These are phyloP conservation scores for Ascodesmis nigricans DNA, from an alignment of 495 filamentous ascomycete genomes.

Conservation along the genomic window DNA sequence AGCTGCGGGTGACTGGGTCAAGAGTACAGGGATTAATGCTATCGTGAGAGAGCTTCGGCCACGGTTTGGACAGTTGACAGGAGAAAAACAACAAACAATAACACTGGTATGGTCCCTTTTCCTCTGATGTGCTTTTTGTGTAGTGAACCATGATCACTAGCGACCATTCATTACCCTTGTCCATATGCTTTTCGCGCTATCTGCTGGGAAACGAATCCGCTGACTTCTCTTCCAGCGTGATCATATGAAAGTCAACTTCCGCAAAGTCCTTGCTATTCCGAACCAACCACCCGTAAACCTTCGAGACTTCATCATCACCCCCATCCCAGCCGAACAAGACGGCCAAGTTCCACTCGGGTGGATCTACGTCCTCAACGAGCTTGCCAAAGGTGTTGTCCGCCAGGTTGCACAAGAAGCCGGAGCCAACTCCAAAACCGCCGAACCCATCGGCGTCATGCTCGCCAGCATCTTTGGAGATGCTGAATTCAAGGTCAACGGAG, in stretches of 20 bases:
- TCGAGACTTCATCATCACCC: conserved; percentile 39
- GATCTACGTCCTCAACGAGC: conserved; percentile 62
- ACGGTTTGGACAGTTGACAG: conserved; percentile 20
- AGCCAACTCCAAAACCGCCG: conserved; percentile 45
- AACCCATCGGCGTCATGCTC: conserved; percentile 58
- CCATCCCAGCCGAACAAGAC: conserved; percentile 32
- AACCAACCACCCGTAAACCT: conserved; percentile 39
- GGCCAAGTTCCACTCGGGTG: conserved; percentile 41
- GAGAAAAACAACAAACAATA: conserved; percentile 17
- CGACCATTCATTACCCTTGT: background rate
- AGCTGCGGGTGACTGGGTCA: conserved; percentile 10
- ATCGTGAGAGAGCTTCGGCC: conserved; percentile 17
- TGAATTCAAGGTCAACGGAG: conserved; percentile 44
- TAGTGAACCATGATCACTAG: background rate
- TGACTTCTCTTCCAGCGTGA: conserved; percentile 8
- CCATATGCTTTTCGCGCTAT: background rate
- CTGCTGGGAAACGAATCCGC: background rate
- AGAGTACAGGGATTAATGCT: conserved; percentile 13
- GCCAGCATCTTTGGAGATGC: conserved; percentile 50
- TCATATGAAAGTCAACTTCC: conserved; percentile 13
- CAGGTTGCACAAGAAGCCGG: conserved; percentile 59
- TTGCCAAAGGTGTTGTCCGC: conserved; percentile 51
- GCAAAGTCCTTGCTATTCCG: conserved; percentile 8
- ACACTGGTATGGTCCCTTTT: conserved; percentile 11
- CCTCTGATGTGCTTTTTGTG: background rate